Conservation (phyloP, 768 basidiomycete species). For the Lyophyllum shimeji region DNA sequence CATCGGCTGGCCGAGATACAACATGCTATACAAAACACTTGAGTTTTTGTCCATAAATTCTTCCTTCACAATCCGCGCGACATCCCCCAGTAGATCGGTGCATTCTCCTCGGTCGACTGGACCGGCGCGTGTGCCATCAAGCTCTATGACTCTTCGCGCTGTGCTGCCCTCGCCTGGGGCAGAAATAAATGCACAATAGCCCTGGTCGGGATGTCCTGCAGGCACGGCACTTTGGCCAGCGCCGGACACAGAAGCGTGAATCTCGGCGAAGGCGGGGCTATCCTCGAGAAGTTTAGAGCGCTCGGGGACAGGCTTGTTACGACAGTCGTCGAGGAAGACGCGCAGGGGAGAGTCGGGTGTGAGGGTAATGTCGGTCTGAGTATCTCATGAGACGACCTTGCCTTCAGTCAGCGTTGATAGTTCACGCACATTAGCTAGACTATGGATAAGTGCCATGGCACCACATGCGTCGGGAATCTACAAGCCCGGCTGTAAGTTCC, state of each 20-base stretch:
- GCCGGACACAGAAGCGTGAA: constrained; percentile 4
- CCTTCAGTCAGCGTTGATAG: not conserved
- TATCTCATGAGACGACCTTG: not conserved
- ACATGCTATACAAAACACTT: constrained; percentile 5
- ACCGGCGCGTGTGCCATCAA: not conserved
- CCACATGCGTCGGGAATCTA: constrained; percentile 6
- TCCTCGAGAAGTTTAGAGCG: constrained; percentile 3
- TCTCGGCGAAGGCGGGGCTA: not conserved
- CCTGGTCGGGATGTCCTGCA: constrained; percentile 1
- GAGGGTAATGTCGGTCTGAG: not conserved
- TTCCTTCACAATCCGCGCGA: not conserved
- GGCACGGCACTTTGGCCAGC: constrained; percentile 1
- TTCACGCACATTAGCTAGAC: constrained; percentile 2
- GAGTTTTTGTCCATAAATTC: constrained; percentile 2
- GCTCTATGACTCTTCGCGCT: not conserved
- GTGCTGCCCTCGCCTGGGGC: constrained; percentile 4
- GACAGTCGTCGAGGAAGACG: constrained; percentile 1
- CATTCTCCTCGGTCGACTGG: constrained; percentile 4
- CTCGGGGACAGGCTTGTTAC: not conserved
- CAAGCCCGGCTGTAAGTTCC: not conserved
- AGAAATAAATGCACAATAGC: constrained; percentile 4
- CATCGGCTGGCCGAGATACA: constrained; percentile 3
- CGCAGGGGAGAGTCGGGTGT: not conserved
- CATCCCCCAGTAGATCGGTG: constrained; percentile 3
- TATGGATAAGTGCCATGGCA: constrained; percentile 8